A percentile compares a stretch with the other conserved stretches of the same genome.
Conservation (phyloP, 75 land plant species). For the Azolla pinnata region DNA sequence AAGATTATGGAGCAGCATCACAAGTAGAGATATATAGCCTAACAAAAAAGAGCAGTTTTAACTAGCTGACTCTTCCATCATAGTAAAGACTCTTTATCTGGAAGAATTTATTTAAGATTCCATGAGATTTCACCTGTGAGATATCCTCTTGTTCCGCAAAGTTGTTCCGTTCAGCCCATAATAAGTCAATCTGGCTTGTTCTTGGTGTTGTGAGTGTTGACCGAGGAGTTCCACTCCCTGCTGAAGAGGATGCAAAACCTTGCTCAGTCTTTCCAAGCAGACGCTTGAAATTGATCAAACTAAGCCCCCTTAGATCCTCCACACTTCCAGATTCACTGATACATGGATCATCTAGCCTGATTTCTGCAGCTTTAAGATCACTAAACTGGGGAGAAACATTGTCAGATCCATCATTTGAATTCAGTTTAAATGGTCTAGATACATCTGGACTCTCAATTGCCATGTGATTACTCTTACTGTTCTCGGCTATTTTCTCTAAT, state of each 20-base stretch:
- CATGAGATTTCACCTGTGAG: constrained; percentile 84
- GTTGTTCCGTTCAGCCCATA: constrained; percentile 60
- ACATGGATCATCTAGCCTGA: constrained; percentile 79
- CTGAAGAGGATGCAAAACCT: constrained; percentile 81
- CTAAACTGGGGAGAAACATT: constrained; percentile 40
- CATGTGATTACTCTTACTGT: constrained; percentile 36
- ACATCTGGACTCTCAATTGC: constrained; percentile 68
- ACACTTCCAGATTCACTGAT: constrained; percentile 55
- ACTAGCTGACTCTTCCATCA: no score
- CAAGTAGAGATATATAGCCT: no score
- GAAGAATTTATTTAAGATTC: no score
- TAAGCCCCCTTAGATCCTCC: constrained; percentile 66
- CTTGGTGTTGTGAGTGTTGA: constrained; percentile 88
- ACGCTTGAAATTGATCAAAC: constrained; percentile 64
- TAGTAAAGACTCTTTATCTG: no score
- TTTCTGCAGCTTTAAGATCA: constrained; percentile 77
- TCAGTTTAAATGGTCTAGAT: constrained; percentile 53
- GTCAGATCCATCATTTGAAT: constrained; percentile 60
- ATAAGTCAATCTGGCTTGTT: constrained; percentile 70
- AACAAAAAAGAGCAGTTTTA: no score
- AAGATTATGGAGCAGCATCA: no score
- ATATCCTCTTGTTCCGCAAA: constrained; percentile 67
- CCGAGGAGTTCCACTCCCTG: constrained; percentile 94
- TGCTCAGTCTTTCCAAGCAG: constrained; percentile 94
- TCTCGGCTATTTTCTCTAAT: constrained; percentile 73